Conservation (phyloP, 2,329 filamentous ascomycete genomes). For the Fusarium pseudocircinatum region DNA sequence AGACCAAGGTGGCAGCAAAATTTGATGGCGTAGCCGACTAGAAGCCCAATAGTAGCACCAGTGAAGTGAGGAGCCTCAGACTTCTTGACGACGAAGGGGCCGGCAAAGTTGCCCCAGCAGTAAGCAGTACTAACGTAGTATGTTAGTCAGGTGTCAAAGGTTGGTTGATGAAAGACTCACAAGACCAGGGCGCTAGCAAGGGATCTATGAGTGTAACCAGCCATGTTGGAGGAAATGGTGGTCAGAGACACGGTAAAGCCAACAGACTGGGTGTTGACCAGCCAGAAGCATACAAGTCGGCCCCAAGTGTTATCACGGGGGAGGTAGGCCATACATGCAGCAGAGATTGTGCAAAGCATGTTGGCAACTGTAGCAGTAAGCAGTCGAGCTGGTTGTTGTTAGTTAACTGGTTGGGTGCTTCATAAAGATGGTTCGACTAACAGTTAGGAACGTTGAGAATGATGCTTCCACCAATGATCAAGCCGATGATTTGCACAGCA, state of each 20-base stretch:
- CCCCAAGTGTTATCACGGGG: constrained; percentile 4
- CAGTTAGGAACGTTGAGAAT: constrained; percentile 2
- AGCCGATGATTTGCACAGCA: constrained; percentile 1
- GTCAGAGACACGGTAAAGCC: constrained; percentile 5
- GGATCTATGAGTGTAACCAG: constrained; percentile 3
- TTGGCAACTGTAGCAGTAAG: constrained; percentile 1
- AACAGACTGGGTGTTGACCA: neutral
- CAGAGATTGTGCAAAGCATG: constrained; percentile 1
- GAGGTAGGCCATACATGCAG: constrained; percentile 7
- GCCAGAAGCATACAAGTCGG: constrained; percentile 1
- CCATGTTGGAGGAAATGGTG: constrained; percentile 10
- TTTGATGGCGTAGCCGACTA: neutral
- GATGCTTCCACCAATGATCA: neutral
- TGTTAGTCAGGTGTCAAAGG: neutral
- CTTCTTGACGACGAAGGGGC: neutral
- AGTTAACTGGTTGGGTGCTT: neutral
- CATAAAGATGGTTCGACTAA: neutral
- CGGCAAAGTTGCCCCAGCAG: constrained; percentile 8
- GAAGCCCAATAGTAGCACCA: neutral
- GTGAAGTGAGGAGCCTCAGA: constrained; percentile 1
- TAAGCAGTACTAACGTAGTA: neutral
- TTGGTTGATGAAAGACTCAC: neutral
- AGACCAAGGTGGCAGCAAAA: constrained; percentile 2
- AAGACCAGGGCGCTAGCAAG: constrained; percentile 1
- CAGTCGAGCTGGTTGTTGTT: neutral